Percentiles rank a stretch among this genome's conserved stretches.
Conservation (phyloP, 805 yeast genomes). For the Lipomyces kockii region DNA sequence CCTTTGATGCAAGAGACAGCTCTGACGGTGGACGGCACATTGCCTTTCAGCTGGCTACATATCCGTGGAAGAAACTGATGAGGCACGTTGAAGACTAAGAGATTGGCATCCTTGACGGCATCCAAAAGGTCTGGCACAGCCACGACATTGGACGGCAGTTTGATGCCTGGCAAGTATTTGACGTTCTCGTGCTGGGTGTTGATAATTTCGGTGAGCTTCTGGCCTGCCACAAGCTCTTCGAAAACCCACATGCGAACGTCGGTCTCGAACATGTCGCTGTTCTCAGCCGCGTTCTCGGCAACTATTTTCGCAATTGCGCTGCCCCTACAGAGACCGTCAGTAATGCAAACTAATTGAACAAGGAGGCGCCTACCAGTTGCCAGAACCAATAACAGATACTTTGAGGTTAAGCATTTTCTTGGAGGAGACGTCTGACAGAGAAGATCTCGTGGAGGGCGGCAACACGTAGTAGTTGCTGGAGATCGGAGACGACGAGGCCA, state of each 20-base stretch:
- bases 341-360: neutral
- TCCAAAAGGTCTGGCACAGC: slow-evolving; percentile 85
- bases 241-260: slow-evolving; percentile 96
- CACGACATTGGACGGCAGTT: slow-evolving; percentile 79
- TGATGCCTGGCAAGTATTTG: slow-evolving; percentile 87
- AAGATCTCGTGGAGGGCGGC: neutral
- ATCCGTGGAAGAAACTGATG: slow-evolving; percentile 90
- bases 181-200: slow-evolving; percentile 92
- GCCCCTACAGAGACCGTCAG: slow-evolving; percentile 56
- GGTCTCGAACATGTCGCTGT: slow-evolving; percentile 71
- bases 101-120: slow-evolving; percentile 80
- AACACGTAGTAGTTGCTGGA: neutral
- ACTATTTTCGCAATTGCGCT: slow-evolving; percentile 95
- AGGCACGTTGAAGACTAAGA: slow-evolving; percentile 91
- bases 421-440: neutral
- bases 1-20: slow-evolving; percentile 98
- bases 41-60: slow-evolving; percentile 60
- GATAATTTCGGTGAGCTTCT: slow-evolving; percentile 85
- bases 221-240: slow-evolving; percentile 73
- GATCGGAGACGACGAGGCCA: neutral
- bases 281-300: slow-evolving; percentile 79
- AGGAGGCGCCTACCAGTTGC: slow-evolving; percentile 67
- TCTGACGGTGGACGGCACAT: slow-evolving; percentile 66
- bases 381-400: slow-evolving; percentile 87
- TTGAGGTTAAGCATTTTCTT: slow-evolving; percentile 1